Base-by-base conservation (phyloP, 768 basidiomycete species). In the Lenzites betulinus region DNA sequence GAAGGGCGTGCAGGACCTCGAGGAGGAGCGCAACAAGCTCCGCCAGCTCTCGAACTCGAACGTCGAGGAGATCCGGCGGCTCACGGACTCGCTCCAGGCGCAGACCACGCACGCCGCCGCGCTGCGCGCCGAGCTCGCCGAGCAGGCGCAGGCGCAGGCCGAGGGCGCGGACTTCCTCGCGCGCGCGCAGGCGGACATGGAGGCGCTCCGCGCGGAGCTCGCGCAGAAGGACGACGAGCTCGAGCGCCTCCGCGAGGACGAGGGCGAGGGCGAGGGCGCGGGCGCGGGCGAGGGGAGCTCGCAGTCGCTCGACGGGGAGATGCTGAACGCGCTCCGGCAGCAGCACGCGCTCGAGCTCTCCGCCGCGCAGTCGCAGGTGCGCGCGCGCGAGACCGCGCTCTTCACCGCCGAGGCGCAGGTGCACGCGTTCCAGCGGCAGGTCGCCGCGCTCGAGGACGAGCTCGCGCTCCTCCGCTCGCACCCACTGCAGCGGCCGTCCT, bases 271-370 rank as follows among this genome's bases (percentile, higher is more conserved):
- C n/a, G n/a, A n/a, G n/a, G n/a, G n/a, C n/a, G n/a, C n/a, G n/a
- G n/a, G n/a, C n/a, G n/a, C n/a, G n/a, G n/a, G n/a, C n/a, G n/a
- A n/a, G n/a, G n/a, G n/a, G n/a, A n/a, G n/a, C n/a, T 42, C 81
- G 28, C 80, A 79, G 47, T 86, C 88, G 26, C 76, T 93, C 36
- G 86, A 90, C 73, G 83, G 84, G 67, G 92, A 93, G 74, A 81
- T 93, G 77, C 72, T 92, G 20, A 81, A 83, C 58, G 83, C 87
- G 25, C 73, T 90, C 35, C 79, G 79, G 67, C 89, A 93, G 67
- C 89, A 92, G 64, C 89, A 93, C 67, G 80, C 83, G 13, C 81
- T 95, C 58, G 92, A 93, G 59, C 79, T 95, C 7, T 94, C 92
- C 36, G 77, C 84, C 12, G 85, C 92, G 3, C 90, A 90, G 36